These are phyloP conservation scores for Solanum hybrid DNA, from an alignment of 305 asterid genomes.

Conservation along the genomic window DNA sequence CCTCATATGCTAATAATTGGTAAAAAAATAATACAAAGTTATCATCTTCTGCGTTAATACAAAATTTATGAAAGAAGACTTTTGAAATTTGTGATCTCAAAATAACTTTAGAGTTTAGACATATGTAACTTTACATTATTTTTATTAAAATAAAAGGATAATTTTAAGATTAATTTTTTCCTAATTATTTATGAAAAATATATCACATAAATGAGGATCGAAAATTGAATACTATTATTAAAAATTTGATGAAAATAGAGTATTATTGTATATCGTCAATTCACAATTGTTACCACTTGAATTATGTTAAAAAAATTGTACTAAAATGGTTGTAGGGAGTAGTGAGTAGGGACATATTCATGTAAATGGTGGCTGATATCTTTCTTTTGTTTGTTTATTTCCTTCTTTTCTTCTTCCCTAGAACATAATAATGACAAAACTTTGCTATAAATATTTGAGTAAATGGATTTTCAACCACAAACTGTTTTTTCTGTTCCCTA, in stretches of 20 bases:
- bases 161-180: not conserved
- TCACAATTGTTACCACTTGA: not conserved
- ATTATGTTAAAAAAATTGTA: not conserved
- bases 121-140: no score
- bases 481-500: not conserved
- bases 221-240: not conserved
- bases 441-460: not conserved
- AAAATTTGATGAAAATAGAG: not conserved
- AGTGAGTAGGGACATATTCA: not conserved
- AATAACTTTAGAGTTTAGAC: not conserved
- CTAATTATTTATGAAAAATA: no score
- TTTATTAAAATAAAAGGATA: not conserved
- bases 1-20: no score
- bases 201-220: not conserved
- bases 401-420: slow-evolving; percentile 6
- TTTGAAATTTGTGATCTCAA: no score
- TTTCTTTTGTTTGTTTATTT: not conserved
- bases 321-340: not conserved
- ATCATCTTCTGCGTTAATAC: not conserved
- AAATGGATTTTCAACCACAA: not conserved
- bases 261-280: not conserved
- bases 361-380: not conserved
- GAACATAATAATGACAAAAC: slow-evolving; percentile 8
- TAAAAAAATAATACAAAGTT: not conserved
- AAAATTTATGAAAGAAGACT: not conserved